Evolutionary conservation across 805 yeast genomes (phyloP), one percentile per base, ranked within the genome.

Genomic region (Schizosaccharomyces japonicus): DNA sequence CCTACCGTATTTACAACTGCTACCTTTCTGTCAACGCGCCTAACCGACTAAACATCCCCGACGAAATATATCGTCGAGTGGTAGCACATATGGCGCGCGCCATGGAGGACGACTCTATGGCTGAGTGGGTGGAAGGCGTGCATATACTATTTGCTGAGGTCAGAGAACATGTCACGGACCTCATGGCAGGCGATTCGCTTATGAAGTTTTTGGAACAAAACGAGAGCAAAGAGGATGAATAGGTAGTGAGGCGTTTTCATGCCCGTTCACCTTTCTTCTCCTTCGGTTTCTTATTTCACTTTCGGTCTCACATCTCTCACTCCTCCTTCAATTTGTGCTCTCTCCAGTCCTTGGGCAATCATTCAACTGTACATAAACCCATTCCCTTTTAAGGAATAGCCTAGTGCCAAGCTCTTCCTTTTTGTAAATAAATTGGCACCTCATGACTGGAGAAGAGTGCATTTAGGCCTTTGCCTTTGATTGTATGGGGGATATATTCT

Each of bases 171-270:
- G 23, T 36, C 5, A 19, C 23, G 27, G 42, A 36, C 23, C 13
- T 36, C 13, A 36, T 36, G 42, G 42, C 42, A 11, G 42, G 42
- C 23, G 42, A 36, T 36, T 36, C 42, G 13, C 23, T 36, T n/a
- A n/a, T 36, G 13, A 36, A 36, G 23, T 36, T 36, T 19, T 27
- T 36, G 17, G 42, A 36, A 19, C 23, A n/a, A 13, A 17, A 36
- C 13, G 32, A 13, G 32, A 13, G 32, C 11, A 7, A 8, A 7
- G 32, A 13, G 7, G n/a, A n/a, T n/a, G n/a, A n/a, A n/a, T 10
- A n/a, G 5, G n/a, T n/a, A 6, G 45, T 26, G 5, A 39, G 25
- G 25, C 21, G 5, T 33, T 17, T 33, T 17, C 45, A n/a, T n/a
- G n/a, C n/a, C n/a, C n/a, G n/a, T n/a, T n/a, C n/a, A n/a, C n/a